Percentiles rank a stretch among this genome's conserved stretches.
These are phyloP conservation scores for Aureobasidium uvarum DNA, from an alignment of 2,329 filamentous ascomycete genomes.

Conservation along the genomic window DNA sequence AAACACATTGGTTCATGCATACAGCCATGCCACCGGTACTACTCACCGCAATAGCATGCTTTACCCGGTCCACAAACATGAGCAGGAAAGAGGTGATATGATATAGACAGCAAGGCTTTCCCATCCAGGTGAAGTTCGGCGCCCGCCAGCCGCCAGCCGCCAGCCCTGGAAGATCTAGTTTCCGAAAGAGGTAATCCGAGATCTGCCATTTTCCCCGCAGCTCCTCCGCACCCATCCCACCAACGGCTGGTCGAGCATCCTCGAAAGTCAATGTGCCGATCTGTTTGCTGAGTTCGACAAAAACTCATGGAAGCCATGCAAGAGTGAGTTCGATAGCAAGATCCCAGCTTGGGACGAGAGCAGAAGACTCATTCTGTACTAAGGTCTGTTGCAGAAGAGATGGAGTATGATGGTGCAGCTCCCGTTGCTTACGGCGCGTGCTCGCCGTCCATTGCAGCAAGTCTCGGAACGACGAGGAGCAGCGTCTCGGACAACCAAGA, in stretches of 20 bases:
- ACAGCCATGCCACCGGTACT: background rate
- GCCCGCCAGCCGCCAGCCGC: background rate
- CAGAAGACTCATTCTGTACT: too few species aligned
- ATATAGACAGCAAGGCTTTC: background rate
- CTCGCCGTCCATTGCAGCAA: background rate
- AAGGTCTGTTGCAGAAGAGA: background rate
- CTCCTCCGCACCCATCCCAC: background rate
- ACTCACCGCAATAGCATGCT: background rate
- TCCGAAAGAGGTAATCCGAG: slow-evolving; percentile 8
- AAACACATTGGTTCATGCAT: background rate
- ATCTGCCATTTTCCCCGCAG: slow-evolving; percentile 2
- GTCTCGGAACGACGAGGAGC: slow-evolving; percentile 6
- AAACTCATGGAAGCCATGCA: background rate
- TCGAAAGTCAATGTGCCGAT: background rate
- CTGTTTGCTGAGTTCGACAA: background rate
- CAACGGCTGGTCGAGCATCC: slow-evolving; percentile 8
- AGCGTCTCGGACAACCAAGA: slow-evolving; percentile 18
- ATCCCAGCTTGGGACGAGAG: too few species aligned
- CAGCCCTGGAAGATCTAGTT: background rate
- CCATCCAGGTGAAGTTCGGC: background rate
- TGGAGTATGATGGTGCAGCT: background rate
- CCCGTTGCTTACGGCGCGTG: background rate
- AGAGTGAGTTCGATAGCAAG: background rate
- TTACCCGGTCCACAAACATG: background rate
- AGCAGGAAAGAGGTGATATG: background rate